A percentile compares a stretch with the other conserved stretches of the same genome.
Conservation (phyloP, 768 basidiomycete genomes). For the Neoboletus magnificus region DNA sequence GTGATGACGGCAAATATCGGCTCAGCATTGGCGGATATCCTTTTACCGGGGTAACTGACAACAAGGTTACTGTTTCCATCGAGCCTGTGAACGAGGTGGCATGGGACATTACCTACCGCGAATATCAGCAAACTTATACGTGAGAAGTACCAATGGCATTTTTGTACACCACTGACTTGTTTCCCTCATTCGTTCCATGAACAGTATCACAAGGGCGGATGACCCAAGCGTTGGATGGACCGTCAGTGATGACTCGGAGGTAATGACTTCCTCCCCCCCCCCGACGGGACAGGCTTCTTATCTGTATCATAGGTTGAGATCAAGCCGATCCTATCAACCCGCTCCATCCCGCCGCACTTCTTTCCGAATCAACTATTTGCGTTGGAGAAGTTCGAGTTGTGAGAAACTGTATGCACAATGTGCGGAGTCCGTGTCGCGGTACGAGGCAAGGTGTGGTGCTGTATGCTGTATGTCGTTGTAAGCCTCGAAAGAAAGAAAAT, state of each 20-base stretch:
- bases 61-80: neutral
- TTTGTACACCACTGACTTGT: neutral
- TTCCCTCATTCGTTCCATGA: neutral
- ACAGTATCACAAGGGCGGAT: neutral
- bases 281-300: neutral
- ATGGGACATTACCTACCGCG: neutral
- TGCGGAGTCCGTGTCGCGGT: neutral
- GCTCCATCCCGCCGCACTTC: neutral
- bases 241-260: neutral
- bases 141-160: neutral
- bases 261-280: neutral
- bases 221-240: neutral
- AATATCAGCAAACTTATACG: neutral
- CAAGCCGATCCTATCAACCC: neutral
- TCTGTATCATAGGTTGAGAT: neutral
- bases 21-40: neutral
- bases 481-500: neutral
- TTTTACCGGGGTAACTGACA: neutral
- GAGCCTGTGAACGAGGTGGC: neutral
- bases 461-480: neutral
- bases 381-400: rapidly evolving
- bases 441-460: neutral
- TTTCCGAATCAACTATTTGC: neutral
- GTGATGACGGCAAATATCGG: neutral
- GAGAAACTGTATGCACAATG: neutral